Conservation (phyloP, 2,329 filamentous ascomycete genomes). For the Elsinoe ampelina region DNA sequence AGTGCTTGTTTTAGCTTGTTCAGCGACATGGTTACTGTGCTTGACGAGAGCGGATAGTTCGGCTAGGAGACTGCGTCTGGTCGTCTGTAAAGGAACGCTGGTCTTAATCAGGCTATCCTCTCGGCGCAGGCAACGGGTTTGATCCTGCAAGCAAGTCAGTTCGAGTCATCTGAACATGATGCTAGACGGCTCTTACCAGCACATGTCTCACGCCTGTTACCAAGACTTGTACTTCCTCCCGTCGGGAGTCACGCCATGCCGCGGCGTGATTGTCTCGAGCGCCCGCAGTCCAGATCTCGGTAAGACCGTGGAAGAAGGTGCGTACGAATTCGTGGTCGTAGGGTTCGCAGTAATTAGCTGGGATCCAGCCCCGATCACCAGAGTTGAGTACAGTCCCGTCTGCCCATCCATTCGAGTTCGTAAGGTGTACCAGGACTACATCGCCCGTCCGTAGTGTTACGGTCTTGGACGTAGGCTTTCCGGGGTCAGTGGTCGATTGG, state of each 20-base stretch:
- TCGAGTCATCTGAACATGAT: conserved; percentile 19
- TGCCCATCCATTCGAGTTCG: conserved; percentile 97
- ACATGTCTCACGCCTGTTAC: conserved; percentile 88
- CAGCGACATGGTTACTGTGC: conserved; percentile 75
- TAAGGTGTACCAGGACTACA: conserved; percentile 85
- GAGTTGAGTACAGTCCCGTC: conserved; percentile 84
- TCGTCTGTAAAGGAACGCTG: conserved; percentile 66
- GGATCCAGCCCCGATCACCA: conserved; percentile 85
- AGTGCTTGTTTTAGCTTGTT: conserved; percentile 49
- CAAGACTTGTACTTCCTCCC: conserved; percentile 88
- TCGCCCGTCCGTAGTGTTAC: conserved; percentile 83
- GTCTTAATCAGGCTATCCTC: conserved; percentile 67
- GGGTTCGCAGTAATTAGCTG: conserved; percentile 94
- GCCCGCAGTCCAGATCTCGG: conserved; percentile 87
- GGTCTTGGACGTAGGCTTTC: conserved; percentile 52
- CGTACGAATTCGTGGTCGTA: conserved; percentile 86
- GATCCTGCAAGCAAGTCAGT: conserved; percentile 51
- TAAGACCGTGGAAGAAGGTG: conserved; percentile 72
- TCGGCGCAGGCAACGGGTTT: conserved; percentile 75
- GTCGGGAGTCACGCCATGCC: conserved; percentile 71
- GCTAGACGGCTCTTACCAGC: conserved; percentile 50
- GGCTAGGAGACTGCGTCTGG: conserved; percentile 77
- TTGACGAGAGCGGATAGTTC: conserved; percentile 87
- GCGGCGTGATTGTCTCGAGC: conserved; percentile 58
- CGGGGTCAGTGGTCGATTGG: conserved; percentile 68